Percentiles rank a stretch among this genome's conserved stretches.
phyloP scores from a whole-genome alignment of 352 stramenopile species.

The Achlya hypogyna region DNA sequence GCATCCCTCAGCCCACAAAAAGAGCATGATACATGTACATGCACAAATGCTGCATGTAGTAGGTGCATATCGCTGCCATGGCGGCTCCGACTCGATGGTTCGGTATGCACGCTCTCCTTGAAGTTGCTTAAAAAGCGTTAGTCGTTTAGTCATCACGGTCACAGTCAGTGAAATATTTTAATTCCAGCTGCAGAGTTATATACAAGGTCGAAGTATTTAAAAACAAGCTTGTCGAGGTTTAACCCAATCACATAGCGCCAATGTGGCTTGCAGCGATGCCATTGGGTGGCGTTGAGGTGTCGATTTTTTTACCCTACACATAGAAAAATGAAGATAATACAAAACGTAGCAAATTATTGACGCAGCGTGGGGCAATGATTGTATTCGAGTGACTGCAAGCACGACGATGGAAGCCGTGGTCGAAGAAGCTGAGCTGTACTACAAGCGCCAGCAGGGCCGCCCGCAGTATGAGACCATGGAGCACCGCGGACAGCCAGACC shows the following conservation, averaged over 20 bases:
- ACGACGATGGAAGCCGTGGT: conserved; percentile 28
- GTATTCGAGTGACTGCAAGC: not conserved
- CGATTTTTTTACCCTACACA: not conserved
- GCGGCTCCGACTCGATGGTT: no score
- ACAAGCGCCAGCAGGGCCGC: conserved; percentile 56
- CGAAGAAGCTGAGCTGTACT: conserved; percentile 59
- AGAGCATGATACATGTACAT: no score
- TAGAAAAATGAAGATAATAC: not conserved
- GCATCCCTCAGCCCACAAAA: no score
- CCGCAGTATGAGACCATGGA: conserved; percentile 42
- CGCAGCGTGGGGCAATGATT: not conserved
- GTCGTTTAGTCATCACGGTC: no score
- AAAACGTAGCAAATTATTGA: not conserved
- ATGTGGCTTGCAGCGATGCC: not conserved
- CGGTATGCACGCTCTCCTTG: no score
- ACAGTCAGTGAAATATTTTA: no score
- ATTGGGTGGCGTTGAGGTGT: not conserved
- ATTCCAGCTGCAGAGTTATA: no score
- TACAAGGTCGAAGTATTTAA: no score
- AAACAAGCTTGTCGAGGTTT: no score
- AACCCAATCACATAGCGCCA: not conserved
- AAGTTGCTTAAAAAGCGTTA: no score
- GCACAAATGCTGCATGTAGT: no score
- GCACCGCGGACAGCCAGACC: conserved; percentile 57
- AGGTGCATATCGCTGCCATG: no score